Evolutionary conservation across 805 yeast species (phyloP), one percentile per base, ranked within the genome.

Genomic region (Hanseniaspora guilliermondii): DNA sequence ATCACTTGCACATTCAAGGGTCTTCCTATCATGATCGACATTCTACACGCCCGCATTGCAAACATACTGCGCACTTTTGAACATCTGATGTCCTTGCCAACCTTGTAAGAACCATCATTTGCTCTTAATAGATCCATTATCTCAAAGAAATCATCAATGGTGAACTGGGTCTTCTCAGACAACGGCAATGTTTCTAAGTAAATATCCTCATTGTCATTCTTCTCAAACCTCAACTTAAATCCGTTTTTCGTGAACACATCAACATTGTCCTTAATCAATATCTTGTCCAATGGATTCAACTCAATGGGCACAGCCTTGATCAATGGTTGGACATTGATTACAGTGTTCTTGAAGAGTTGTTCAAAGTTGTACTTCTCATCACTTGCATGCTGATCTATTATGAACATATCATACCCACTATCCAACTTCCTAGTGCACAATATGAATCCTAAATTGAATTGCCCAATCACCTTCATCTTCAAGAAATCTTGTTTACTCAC

Each of bases 321-420:
- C 48, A 93, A 70, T 1, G 81, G 80, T 67, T 93, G 97, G 42
- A 76, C 73, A 45, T 78, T 76, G 58, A 89, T 79, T 0, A 71
- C 68, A 0, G 85, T 78, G 2, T 72, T 73, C 17, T 70, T 66
- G 60, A 78, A 81, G 16, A 85, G 68, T 48, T 71, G 72, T 65
- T 93, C 98, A 70, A 87, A 93, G 66, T 93, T 93, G 70, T 63
- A 87, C 60, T 89, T 93, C 63, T 93, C 99, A 69, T 93, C 98
- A 59, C 95, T 85, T 0, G 98, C 98, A 70, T 93, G 99, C 67
- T 93, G 99, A 65, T 93, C 99, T 47, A 93, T 76, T 35, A 93
- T 89, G 61, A 93, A 89, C 33, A 91, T 61, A 62, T 87, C 87
- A 46, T 66, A 67, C n/a, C 64, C 64, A 14, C 56, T 60, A 3